Base-by-base conservation (phyloP, 805 yeast species). In the Metschnikowia lunata region DNA sequence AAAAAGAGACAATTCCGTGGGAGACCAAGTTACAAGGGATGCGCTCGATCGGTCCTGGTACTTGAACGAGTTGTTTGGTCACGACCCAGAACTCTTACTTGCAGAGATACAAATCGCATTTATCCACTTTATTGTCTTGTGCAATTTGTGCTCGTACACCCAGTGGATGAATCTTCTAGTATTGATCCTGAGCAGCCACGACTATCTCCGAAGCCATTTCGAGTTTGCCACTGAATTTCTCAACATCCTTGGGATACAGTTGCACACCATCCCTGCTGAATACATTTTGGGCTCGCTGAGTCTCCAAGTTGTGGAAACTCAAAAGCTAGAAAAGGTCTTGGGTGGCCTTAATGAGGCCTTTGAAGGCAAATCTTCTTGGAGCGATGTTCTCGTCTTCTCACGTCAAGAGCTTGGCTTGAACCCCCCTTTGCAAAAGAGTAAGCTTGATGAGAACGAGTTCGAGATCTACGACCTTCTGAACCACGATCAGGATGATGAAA, bases 11-110 rank as follows among this genome's bases (percentile, higher is more conserved):
- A 31, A 36, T 0, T 63, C 66, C 11, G 23, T 31, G 12, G 48
- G 49, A 1, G 63, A 69, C 0, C 62, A 64, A 4, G 59, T 71
- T 23, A 82, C 86, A 27, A 56, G 62, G 7, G 79, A 78, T 46
- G 75, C 74, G 12, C 47, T 78, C 13, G 91, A 86, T 58, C 78
- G 80, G 51, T 69, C 85, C 1, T 79, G 86, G 82, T 79, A 77
- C 52, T 54, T 83, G 11, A 52, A 62, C 14, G 50, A 66, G 30
- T 55, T 76, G 7, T 72, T 59, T 34, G 66, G 65, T 23, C 53
- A 51, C 18, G 69, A 58, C 41, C 51, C 35, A 14, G 56, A 55
- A 0, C 37, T 56, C 2, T 49, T 78, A 3, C 47, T 80, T 6
- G 79, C 79, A 1, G 88, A 85, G 53, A 55, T 81, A 7, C 79